Evolutionary conservation across 352 stramenopile species (phyloP), one percentile per base, ranked within the genome.

Genomic region (Globisporangium echinulatum): DNA sequence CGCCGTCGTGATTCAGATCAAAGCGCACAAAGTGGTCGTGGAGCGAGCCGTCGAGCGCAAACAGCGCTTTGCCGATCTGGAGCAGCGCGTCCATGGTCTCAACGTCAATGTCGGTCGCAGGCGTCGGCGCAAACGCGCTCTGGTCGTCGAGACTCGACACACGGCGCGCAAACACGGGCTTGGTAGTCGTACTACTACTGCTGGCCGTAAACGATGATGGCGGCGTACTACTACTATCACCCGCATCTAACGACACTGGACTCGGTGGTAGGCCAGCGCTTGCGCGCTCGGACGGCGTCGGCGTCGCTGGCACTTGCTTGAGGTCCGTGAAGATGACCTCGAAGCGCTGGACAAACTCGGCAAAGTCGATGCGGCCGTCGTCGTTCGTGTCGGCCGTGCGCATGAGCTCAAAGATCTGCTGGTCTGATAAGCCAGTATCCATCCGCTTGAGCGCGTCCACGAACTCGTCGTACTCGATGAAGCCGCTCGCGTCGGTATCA

Each of bases 381-480:
- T 96, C 85, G 67, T 98, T 96, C 37, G 88, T 92, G 63, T 97
- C 90, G 33, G 94, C 81, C 14, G 87, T 95, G 40, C 91, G 84
- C 92, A 98, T 98, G 25, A 98, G 72, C 61, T 96, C 89, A 54
- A 95, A 98, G 37, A 97, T 88, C 71, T 94, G 89, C 59, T 93
- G 79, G 59, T 97, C 89, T 39, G 87, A 93, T 7, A 98, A 72
- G 1, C 91, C 91, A 10, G 92, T 96, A 63, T 98, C 87, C 75
- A 98, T 93, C 52, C 78, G 82, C 74, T 97, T 96, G 55, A 98
- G 74, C 39, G 86, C 87, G 14, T 71, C 71, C 59, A 96, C 82
- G 65, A 98, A 98, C 73, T 98, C 91, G 14, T 97, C 89, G 69
- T 97, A 98, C 70, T 97, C 90, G 52, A 98, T 97, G 56, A 85